These are phyloP conservation scores for Xylaria sp. DNA, from an alignment of 2,329 filamentous ascomycete genomes.

Conservation along the genomic window DNA sequence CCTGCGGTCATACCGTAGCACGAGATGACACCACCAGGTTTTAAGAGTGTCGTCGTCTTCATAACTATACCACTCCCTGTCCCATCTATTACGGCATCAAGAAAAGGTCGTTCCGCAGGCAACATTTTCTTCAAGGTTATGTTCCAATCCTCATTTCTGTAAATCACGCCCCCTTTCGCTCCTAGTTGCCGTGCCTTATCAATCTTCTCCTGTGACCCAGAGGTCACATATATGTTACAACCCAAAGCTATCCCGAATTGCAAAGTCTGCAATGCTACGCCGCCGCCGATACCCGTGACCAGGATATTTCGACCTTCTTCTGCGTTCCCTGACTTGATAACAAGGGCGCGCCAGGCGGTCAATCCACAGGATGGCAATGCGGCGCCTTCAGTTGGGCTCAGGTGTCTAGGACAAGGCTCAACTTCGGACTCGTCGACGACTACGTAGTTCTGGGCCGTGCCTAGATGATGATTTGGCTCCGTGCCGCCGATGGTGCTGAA, in stretches of 20 bases:
- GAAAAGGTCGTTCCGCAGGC: constrained; percentile 69
- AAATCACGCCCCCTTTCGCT: constrained; percentile 81
- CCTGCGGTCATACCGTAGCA: constrained; percentile 88
- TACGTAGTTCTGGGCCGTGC: constrained; percentile 78
- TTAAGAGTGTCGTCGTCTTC: constrained; percentile 73
- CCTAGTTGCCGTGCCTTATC: constrained; percentile 75
- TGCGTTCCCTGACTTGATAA: constrained; percentile 77
- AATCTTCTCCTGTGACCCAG: constrained; percentile 78
- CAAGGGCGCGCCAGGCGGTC: constrained; percentile 85
- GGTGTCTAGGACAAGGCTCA: constrained; percentile 76
- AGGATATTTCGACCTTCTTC: constrained; percentile 75
- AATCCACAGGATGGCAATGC: constrained; percentile 83
- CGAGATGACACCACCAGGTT: constrained; percentile 80
- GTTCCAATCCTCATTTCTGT: constrained; percentile 82
- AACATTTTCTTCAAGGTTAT: constrained; percentile 72
- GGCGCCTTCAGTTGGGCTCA: constrained; percentile 77
- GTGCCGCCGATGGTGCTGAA: constrained; percentile 77
- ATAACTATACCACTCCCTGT: constrained; percentile 82
- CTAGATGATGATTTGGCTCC: constrained; percentile 56
- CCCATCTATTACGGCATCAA: constrained; percentile 88
- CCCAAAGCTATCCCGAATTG: constrained; percentile 79
- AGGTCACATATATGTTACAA: constrained; percentile 80
- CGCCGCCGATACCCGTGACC: constrained; percentile 88
- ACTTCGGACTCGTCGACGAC: constrained; percentile 71
- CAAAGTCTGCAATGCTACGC: constrained; percentile 83